Percentiles rank a stretch among this genome's conserved stretches.
Conservation (phyloP, 805 yeast genomes). For the Wickerhamiella sergipiensis region DNA sequence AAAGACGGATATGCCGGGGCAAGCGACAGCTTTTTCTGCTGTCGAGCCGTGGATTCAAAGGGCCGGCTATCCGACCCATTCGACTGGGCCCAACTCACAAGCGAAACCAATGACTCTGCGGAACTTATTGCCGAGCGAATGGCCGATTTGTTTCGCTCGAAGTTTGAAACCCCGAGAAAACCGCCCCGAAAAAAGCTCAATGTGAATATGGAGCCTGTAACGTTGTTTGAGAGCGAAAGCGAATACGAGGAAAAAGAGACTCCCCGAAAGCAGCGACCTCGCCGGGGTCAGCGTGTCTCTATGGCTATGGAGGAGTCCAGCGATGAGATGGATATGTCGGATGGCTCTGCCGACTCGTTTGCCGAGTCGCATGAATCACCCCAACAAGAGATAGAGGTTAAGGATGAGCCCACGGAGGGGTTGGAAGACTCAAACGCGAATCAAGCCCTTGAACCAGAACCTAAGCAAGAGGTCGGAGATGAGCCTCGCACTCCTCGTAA, state of each 20-base stretch:
- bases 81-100: not conserved
- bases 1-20: not conserved
- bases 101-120: not conserved
- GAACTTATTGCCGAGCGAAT: not conserved
- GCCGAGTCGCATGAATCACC: not conserved
- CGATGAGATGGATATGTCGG: not conserved
- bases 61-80: not conserved
- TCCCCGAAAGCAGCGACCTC: not conserved
- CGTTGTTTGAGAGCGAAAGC: not conserved
- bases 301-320: not conserved
- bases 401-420: no score
- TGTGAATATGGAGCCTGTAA: not conserved
- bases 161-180: constrained; percentile 1
- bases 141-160: constrained; percentile 1
- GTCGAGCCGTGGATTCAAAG: not conserved
- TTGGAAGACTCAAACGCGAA: no score
- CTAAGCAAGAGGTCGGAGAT: not conserved
- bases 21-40: not conserved
- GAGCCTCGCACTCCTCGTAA: not conserved
- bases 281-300: not conserved
- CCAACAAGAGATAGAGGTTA: not conserved
- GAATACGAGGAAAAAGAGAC: not conserved
- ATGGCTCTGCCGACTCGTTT: not conserved
- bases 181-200: not conserved
- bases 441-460: not conserved